phyloP scores from a whole-genome alignment of 2,329 filamentous ascomycete species.

The Aspergillus awamori region DNA sequence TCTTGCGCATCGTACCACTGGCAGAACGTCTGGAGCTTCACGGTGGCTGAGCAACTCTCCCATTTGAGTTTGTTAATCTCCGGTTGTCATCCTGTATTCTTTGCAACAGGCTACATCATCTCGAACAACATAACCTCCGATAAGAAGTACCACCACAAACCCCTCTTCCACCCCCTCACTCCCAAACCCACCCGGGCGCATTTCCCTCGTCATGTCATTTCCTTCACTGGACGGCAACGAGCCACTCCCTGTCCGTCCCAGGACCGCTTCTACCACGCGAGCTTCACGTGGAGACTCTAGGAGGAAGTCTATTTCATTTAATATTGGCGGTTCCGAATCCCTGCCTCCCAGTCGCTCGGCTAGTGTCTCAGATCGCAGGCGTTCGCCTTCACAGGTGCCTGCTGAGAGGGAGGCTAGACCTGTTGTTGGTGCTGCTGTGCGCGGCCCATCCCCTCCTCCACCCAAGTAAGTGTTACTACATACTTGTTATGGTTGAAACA shows the following conservation, averaged over 20 bases:
- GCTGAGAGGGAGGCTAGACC: constrained; percentile 32
- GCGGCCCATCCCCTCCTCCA: constrained; percentile 44
- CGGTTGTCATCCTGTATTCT: not conserved
- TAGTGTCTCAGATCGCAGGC: constrained; percentile 32
- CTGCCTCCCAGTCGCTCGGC: constrained; percentile 32
- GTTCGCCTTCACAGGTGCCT: constrained; percentile 25
- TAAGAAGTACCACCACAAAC: not conserved
- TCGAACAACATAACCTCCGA: not conserved
- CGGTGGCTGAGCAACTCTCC: constrained; percentile 28
- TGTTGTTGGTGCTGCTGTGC: constrained; percentile 16
- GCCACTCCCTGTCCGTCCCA: constrained; percentile 10
- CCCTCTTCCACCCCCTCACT: not conserved
- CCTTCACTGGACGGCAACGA: constrained; percentile 18
- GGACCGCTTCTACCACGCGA: constrained; percentile 18
- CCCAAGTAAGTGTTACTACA: constrained; percentile 37
- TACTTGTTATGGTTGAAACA: not conserved
- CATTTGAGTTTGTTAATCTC: constrained; percentile 2
- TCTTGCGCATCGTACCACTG: constrained; percentile 27
- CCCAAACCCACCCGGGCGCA: not conserved
- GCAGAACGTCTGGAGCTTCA: constrained; percentile 32
- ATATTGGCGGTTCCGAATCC: constrained; percentile 32
- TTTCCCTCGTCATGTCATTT: constrained; percentile 12
- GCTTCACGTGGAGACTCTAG: constrained; percentile 30
- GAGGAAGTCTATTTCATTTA: constrained; percentile 45
- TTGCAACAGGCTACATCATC: too few relatives aligned